Conservation (phyloP, 2,329 filamentous ascomycete genomes). For the Xylariomycetidae sp. region DNA sequence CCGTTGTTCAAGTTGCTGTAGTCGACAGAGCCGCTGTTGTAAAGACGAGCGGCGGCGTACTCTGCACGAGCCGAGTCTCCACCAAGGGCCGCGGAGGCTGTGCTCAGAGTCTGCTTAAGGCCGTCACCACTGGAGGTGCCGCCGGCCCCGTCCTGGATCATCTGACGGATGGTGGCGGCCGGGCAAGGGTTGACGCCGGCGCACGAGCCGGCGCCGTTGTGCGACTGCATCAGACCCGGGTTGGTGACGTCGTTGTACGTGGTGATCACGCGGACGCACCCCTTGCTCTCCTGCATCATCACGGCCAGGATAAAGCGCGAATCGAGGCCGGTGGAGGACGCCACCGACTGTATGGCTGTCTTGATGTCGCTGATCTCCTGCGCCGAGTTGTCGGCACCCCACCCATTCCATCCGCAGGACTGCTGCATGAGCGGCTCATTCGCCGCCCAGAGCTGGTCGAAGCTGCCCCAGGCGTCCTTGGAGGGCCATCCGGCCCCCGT, state of each 20-base stretch:
- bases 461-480: slow-evolving; percentile 6
- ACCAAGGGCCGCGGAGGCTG: slow-evolving; percentile 16
- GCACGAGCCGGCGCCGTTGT: slow-evolving; percentile 33
- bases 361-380: slow-evolving; percentile 8
- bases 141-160: slow-evolving; percentile 35
- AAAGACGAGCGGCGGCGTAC: slow-evolving; percentile 43
- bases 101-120: slow-evolving; percentile 32
- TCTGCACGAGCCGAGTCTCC: slow-evolving; percentile 30
- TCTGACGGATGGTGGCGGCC: slow-evolving; percentile 19
- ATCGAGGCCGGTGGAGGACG: slow-evolving; percentile 27
- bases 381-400: slow-evolving; percentile 11
- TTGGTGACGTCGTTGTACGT: slow-evolving; percentile 37
- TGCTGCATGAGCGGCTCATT: slow-evolving; percentile 10
- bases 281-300: slow-evolving; percentile 39
- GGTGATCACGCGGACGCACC: slow-evolving; percentile 37
- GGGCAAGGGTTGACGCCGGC: slow-evolving; percentile 27
- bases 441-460: slow-evolving; percentile 10
- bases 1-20: slow-evolving; percentile 33
- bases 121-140: slow-evolving; percentile 39
- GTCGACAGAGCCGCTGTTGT: slow-evolving; percentile 42
- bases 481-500: slow-evolving; percentile 7
- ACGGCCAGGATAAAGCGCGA: slow-evolving; percentile 39
- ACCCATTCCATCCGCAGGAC: slow-evolving; percentile 13
- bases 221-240: slow-evolving; percentile 37
- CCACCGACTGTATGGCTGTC: slow-evolving; percentile 28